A percentile compares a stretch with the other conserved stretches of the same genome.
These are phyloP conservation scores for Peronospora farinosa DNA, from an alignment of 352 stramenopile species.

Conservation along the genomic window DNA sequence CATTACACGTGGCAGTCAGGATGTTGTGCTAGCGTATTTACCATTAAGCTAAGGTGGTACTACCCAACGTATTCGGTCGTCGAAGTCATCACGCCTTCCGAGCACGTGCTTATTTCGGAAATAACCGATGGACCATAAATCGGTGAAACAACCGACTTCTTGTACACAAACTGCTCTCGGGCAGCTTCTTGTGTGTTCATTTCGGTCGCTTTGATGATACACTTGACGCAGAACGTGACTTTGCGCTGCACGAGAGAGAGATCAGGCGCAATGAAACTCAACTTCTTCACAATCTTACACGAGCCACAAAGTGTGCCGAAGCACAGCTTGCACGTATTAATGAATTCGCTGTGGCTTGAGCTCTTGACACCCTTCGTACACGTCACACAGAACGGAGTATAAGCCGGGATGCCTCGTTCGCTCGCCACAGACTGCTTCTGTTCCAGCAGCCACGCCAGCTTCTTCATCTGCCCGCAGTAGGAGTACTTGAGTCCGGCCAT, in stretches of 20 bases:
- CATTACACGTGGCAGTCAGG: no score
- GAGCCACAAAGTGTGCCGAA: conserved; percentile 15
- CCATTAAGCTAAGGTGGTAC: not conserved
- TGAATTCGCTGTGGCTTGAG: conserved; percentile 2
- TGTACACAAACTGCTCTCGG: conserved; percentile 20
- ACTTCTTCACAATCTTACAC: conserved; percentile 24
- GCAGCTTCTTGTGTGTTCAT: conserved; percentile 23
- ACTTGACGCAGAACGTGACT: conserved; percentile 22
- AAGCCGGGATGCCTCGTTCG: conserved; percentile 3
- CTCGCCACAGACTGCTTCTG: conserved; percentile 7
- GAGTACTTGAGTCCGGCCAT: conserved; percentile 25
- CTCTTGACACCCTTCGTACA: conserved; percentile 17
- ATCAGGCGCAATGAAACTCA: conserved; percentile 26
- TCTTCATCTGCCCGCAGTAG: conserved; percentile 33
- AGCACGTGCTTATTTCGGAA: conserved; percentile 21
- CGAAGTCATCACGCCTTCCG: conserved; percentile 9
- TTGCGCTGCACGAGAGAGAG: conserved; percentile 15
- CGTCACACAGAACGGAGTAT: conserved; percentile 20
- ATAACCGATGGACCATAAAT: conserved; percentile 5
- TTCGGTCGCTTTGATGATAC: conserved; percentile 13
- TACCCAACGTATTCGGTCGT: not conserved
- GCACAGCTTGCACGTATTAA: conserved; percentile 22
- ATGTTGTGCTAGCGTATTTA: no score
- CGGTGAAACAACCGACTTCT: not conserved
- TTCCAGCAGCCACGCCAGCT: conserved; percentile 25